phyloP scores from a whole-genome alignment of 2,329 filamentous ascomycete species.

The Teratosphaeria epicoccoides region DNA sequence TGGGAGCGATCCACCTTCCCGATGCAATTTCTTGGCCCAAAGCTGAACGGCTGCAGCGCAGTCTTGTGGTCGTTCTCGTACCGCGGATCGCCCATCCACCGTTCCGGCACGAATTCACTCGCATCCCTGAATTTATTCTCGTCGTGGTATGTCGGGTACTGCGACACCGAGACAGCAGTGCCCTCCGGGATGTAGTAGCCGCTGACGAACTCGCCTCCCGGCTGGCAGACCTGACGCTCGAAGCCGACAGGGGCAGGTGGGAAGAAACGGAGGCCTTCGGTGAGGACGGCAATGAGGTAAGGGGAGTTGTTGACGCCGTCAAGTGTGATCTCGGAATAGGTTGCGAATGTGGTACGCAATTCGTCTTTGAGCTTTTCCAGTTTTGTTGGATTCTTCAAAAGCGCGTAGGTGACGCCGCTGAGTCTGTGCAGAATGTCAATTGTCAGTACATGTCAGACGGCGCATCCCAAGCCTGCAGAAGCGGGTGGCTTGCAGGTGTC shows the following conservation, averaged over 20 bases:
- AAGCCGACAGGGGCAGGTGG: constrained; percentile 26
- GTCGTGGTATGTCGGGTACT: constrained; percentile 15
- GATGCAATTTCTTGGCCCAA: constrained; percentile 23
- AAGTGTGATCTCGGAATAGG: constrained; percentile 26
- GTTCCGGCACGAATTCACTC: constrained; percentile 20
- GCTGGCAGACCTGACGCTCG: constrained; percentile 12
- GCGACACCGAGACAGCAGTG: constrained; percentile 17
- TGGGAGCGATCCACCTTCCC: constrained; percentile 16
- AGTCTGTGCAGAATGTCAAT: constrained; percentile 27
- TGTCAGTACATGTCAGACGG: constrained; percentile 45
- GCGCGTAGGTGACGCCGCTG: constrained; percentile 58
- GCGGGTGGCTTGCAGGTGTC: constrained; percentile 19
- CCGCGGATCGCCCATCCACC: constrained; percentile 18
- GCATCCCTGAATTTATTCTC: constrained; percentile 18
- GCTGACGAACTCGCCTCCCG: constrained; percentile 13
- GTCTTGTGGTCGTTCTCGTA: constrained; percentile 20
- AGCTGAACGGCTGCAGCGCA: constrained; percentile 22
- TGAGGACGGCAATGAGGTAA: constrained; percentile 30
- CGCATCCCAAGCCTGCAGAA: too few species aligned
- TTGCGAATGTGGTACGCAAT: constrained; percentile 31
- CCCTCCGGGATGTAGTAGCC: constrained; percentile 21
- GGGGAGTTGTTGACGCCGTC: constrained; percentile 24
- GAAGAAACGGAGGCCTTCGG: constrained; percentile 28
- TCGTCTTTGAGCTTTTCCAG: constrained; percentile 48
- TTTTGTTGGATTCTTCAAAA: constrained; percentile 51